Evolutionary conservation across 148 eudicot genomes (phyloP), one percentile per base, ranked within the genome.

Genomic region (Bassia scoparia): DNA sequence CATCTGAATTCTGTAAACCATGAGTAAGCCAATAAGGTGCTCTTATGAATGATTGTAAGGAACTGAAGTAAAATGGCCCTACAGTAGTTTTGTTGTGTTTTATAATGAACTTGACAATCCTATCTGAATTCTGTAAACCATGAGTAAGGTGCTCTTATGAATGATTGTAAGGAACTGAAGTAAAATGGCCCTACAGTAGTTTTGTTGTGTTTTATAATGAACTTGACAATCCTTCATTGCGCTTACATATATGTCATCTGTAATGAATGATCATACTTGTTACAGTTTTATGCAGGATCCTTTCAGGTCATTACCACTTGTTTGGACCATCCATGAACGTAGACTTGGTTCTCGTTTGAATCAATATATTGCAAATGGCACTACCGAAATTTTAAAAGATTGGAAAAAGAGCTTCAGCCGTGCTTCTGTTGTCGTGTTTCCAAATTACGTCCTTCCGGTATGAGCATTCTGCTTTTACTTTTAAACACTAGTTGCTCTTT

Each of bases 381-480:
- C 84, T 70, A 50, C 61, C 78, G 96, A 86, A 73, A 68, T 87
- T 52, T 38, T 84, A 17, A 81, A 81, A 68, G 83, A 79, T 59
- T 92, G 98, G 96, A 87, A 76, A 65, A 84, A 81, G 74, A 66
- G 86, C 79, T 88, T 90, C 73, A 78, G 56, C 68, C 93, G 89
- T 33, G 87, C 98, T 54, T 81, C 86, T 74, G 90, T 84, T 53
- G 79, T 87, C 65, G 98, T 90, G 76, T 92, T 90, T 79, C 93
- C 89, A 70, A 84, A 88, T 69, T 78, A 85, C 70, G 85, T 80
- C 74, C 84, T 92, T 43, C 88, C 89, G 90, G 98, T 92, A 92
- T 69, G 76, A 54, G 38, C 67, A 12, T 4, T 6, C 9, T 13
- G 44, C 48, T 54, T 41, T 41, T 41, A 41, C 12, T 41, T 26